Conservation (phyloP, 768 basidiomycete species). For the Collybia sordida region DNA sequence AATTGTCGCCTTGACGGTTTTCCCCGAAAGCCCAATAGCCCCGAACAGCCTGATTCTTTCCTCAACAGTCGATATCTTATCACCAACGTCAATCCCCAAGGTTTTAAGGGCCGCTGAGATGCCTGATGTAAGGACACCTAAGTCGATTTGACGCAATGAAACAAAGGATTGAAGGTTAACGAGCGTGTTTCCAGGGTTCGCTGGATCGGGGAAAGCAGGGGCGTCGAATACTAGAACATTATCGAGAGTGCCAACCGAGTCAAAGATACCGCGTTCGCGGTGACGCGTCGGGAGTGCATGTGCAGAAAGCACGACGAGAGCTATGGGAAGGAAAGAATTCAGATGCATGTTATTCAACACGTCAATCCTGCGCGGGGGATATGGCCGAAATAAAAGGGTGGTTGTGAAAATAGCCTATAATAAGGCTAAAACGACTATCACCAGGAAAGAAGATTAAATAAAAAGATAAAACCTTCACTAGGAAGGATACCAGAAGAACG, state of each 20-base stretch:
- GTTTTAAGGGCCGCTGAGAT: conserved; percentile 21
- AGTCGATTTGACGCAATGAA: conserved; percentile 27
- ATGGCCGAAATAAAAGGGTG: too few species aligned
- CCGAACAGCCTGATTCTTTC: conserved; percentile 33
- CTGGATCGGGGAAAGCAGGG: conserved; percentile 35
- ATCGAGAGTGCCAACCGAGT: conserved; percentile 24
- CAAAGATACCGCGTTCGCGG: conserved; percentile 12
- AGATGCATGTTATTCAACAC: conserved; percentile 7
- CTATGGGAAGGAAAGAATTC: neutral
- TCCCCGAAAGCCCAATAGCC: conserved; percentile 30
- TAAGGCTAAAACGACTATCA: neutral
- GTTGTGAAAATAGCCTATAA: too few species aligned
- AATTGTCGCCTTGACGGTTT: conserved; percentile 29
- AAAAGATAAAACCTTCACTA: conserved; percentile 2
- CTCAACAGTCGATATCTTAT: conserved; percentile 22
- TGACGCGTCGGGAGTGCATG: conserved; percentile 7
- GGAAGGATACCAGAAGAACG: conserved; percentile 4
- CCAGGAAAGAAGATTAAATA: neutral
- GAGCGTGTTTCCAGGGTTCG: conserved; percentile 28
- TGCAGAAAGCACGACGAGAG: conserved; percentile 5
- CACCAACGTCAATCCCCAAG: conserved; percentile 29
- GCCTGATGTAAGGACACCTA: conserved; percentile 18
- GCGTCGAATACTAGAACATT: conserved; percentile 39
- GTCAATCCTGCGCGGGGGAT: neutral
- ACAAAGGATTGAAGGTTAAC: conserved; percentile 35